Percentiles rank a stretch among this genome's conserved stretches.
These are phyloP conservation scores for Aspergillus coremiiformis DNA, from an alignment of 495 filamentous ascomycete genomes.

Conservation along the genomic window DNA sequence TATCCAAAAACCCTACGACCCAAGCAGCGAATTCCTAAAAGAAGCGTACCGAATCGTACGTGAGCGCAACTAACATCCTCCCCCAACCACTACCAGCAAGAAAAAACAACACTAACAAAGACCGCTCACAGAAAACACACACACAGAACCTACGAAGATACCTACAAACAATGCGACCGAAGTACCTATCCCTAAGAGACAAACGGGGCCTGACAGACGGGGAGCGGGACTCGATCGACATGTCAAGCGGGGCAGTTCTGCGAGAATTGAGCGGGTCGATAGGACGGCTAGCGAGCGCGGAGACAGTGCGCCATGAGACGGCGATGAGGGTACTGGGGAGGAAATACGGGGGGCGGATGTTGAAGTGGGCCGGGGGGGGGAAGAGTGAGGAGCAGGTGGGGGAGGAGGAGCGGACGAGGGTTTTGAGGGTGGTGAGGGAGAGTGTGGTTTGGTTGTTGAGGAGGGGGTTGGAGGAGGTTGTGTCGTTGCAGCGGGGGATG, in stretches of 20 bases:
- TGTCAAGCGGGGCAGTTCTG: slow-evolving; percentile 71
- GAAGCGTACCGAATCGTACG: slow-evolving; percentile 92
- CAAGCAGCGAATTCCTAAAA: slow-evolving; percentile 92
- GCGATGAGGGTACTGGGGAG: slow-evolving; percentile 56
- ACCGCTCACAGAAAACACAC: slow-evolving; percentile 47
- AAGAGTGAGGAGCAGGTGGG: slow-evolving; percentile 56
- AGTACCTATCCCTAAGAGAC: slow-evolving; percentile 66
- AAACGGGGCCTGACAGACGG: slow-evolving; percentile 48
- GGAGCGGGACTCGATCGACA: slow-evolving; percentile 74
- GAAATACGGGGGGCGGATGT: slow-evolving; percentile 41
- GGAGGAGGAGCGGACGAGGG: slow-evolving; percentile 60
- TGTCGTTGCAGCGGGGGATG: slow-evolving; percentile 74
- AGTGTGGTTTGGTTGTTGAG: slow-evolving; percentile 76
- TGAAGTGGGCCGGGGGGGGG: slow-evolving; percentile 24
- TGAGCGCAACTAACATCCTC: slow-evolving; percentile 16
- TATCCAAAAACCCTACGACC: slow-evolving; percentile 40
- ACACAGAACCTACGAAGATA: slow-evolving; percentile 71
- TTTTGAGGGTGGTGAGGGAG: slow-evolving; percentile 60
- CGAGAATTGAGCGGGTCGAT: slow-evolving; percentile 75
- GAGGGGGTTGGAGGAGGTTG: slow-evolving; percentile 63
- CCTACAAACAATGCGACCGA: slow-evolving; percentile 73
- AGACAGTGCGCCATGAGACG: slow-evolving; percentile 71
- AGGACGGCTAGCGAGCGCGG: slow-evolving; percentile 67
- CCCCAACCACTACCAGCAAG: slow-evolving; percentile 6
- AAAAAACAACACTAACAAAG: slow-evolving; percentile 11